Conservation (phyloP, 1,139 yeast genomes). For the Yamadazyma conglobata region DNA sequence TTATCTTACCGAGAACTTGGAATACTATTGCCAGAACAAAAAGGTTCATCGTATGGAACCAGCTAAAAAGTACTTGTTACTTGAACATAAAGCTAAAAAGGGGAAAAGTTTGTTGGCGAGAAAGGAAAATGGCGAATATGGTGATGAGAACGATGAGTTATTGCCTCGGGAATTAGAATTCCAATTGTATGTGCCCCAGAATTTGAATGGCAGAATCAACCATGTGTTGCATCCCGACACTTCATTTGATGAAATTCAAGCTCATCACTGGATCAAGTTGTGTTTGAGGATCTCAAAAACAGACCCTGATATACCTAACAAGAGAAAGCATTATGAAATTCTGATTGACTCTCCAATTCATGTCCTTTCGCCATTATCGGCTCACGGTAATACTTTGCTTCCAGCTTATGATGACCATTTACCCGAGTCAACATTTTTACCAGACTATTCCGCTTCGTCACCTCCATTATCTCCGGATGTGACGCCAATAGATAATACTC, state of each 20-base stretch:
- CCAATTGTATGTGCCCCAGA: constrained; percentile 74
- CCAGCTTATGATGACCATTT: constrained; percentile 48
- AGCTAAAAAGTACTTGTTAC: constrained; percentile 66
- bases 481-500: constrained; percentile 38
- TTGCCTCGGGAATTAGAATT: constrained; percentile 70
- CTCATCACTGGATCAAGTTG: constrained; percentile 92
- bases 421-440: constrained; percentile 17
- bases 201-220: constrained; percentile 44
- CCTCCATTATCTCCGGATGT: constrained; percentile 57
- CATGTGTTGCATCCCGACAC: constrained; percentile 74
- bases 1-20: constrained; percentile 82
- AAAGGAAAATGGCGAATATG: constrained; percentile 32
- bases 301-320: constrained; percentile 53
- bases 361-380: constrained; percentile 59
- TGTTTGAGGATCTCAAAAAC: constrained; percentile 70
- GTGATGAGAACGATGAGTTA: constrained; percentile 30
- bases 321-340: constrained; percentile 84
- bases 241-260: constrained; percentile 67
- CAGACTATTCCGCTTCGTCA: constrained; percentile 22
- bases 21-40: constrained; percentile 80
- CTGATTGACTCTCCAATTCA: constrained; percentile 91
- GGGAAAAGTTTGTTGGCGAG: constrained; percentile 40
- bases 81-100: constrained; percentile 72
- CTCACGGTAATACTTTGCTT: constrained; percentile 69
- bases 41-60: constrained; percentile 94